A percentile compares a stretch with the other conserved stretches of the same genome.
These are phyloP conservation scores for Phytophthora syringae DNA, from an alignment of 352 stramenopile genomes.

Conservation along the genomic window DNA sequence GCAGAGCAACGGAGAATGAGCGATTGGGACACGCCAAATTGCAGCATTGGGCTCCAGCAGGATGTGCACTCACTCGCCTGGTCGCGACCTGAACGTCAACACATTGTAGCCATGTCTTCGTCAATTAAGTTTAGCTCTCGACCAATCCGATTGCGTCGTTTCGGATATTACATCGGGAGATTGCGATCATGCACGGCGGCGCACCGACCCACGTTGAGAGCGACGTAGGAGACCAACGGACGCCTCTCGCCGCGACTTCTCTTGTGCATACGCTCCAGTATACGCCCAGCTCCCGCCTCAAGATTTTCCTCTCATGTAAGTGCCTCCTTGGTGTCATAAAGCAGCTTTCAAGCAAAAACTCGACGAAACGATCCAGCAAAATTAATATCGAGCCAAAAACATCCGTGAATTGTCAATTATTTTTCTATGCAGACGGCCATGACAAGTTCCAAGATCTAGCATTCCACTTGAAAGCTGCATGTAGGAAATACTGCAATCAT, in stretches of 20 bases:
- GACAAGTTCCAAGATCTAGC: slow-evolving; percentile 76
- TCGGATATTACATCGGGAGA: background rate
- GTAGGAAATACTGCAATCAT: slow-evolving; percentile 36
- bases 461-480: slow-evolving; percentile 68
- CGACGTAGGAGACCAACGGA: slow-evolving; percentile 5
- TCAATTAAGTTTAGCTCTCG: background rate
- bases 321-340: background rate
- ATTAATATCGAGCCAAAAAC: too few relatives aligned
- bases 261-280: slow-evolving; percentile 41
- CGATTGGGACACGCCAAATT: slow-evolving; percentile 15
- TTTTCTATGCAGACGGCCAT: slow-evolving; percentile 56
- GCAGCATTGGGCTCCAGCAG: slow-evolving; percentile 4
- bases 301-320: slow-evolving; percentile 82
- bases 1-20: slow-evolving; percentile 25
- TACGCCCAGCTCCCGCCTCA: slow-evolving; percentile 52
- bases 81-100: too few relatives aligned
- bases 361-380: too few relatives aligned
- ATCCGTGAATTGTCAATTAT: too few relatives aligned
- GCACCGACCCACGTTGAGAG: slow-evolving; percentile 3
- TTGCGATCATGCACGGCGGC: slow-evolving; percentile 14
- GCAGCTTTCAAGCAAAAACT: too few relatives aligned
- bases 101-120: slow-evolving; percentile 6
- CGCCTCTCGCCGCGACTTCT: background rate
- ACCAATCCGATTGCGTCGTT: slow-evolving; percentile 19
- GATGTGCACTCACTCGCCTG: slow-evolving; percentile 29